Conservation (phyloP, 441 rosid genomes). For the Populus hybrid region DNA sequence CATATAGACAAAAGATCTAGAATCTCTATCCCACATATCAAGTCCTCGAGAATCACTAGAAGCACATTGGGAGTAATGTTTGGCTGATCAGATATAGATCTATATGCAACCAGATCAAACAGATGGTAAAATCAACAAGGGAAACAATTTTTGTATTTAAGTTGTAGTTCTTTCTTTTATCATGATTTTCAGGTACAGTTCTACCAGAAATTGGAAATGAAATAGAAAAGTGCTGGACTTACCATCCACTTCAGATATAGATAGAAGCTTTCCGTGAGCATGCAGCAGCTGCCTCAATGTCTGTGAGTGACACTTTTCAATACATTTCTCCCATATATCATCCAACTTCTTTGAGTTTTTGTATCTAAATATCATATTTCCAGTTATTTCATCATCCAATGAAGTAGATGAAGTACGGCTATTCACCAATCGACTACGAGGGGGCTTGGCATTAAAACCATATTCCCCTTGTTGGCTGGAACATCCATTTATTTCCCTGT, state of each 20-base stretch:
- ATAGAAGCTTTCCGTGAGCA: slow-evolving; percentile 76
- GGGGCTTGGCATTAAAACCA: slow-evolving; percentile 39
- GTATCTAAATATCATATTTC: slow-evolving; percentile 41
- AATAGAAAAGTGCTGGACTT: slow-evolving; percentile 18
- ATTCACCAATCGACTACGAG: slow-evolving; percentile 35
- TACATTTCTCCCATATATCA: slow-evolving; percentile 73
- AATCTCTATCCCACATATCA: background rate
- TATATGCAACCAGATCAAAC: background rate
- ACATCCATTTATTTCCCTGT: slow-evolving; percentile 41
- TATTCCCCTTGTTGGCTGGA: slow-evolving; percentile 39
- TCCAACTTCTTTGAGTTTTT: slow-evolving; percentile 64
- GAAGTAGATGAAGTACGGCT: slow-evolving; percentile 39
- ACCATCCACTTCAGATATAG: slow-evolving; percentile 87
- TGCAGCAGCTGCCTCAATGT: slow-evolving; percentile 78
- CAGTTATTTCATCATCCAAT: slow-evolving; percentile 35
- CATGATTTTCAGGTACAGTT: background rate
- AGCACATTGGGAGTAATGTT: background rate
- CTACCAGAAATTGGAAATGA: background rate
- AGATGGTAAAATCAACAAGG: background rate
- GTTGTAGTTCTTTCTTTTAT: background rate
- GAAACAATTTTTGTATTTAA: background rate
- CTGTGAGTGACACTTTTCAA: slow-evolving; percentile 88
- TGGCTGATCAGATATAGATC: slow-evolving; percentile 2
- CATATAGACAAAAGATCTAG: background rate
- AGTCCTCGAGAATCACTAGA: background rate